A percentile compares a stretch with the other conserved stretches of the same genome.
Evolutionary conservation across 768 basidiomycete genomes (phyloP).

Genomic region (Coprinopsis strossmayeri): DNA sequence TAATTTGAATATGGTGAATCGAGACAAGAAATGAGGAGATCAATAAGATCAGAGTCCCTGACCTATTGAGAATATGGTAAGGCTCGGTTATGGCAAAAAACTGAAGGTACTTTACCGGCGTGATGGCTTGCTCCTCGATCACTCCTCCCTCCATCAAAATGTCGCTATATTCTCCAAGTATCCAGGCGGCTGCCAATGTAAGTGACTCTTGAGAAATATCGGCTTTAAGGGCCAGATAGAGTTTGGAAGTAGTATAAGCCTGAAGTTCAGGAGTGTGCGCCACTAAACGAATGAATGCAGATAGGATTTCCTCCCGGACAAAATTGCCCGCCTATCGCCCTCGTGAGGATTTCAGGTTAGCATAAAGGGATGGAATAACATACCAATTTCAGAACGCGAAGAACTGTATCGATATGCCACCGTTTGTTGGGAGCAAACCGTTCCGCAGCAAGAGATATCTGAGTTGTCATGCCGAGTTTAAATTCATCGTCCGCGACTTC

Average conservation of each 20-base stretch:
- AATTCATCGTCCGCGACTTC: constrained; percentile 99
- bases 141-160: constrained; percentile 81
- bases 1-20: constrained; percentile 94
- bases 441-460: constrained; percentile 93
- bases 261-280: constrained; percentile 97
- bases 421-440: constrained; percentile 95
- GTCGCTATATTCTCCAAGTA: constrained; percentile 96
- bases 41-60: constrained; percentile 76
- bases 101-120: constrained; percentile 40
- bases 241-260: constrained; percentile 86
- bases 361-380: constrained; percentile 19
- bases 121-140: constrained; percentile 64
- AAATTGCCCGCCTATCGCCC: constrained; percentile 85
- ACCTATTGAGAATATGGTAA: constrained; percentile 44
- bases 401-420: constrained; percentile 98
- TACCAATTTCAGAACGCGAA: constrained; percentile 88
- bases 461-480: constrained; percentile 96
- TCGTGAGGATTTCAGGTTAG: background rate
- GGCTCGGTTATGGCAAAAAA: background rate
- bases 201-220: constrained; percentile 97
- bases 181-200: constrained; percentile 90
- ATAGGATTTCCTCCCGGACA: constrained; percentile 92
- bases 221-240: constrained; percentile 79
- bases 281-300: constrained; percentile 91
- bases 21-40: constrained; percentile 79